Evolutionary conservation across 2,329 filamentous ascomycete genomes (phyloP), one percentile per base, ranked within the genome.

Genomic region (Cyphellophora attinorum): DNA sequence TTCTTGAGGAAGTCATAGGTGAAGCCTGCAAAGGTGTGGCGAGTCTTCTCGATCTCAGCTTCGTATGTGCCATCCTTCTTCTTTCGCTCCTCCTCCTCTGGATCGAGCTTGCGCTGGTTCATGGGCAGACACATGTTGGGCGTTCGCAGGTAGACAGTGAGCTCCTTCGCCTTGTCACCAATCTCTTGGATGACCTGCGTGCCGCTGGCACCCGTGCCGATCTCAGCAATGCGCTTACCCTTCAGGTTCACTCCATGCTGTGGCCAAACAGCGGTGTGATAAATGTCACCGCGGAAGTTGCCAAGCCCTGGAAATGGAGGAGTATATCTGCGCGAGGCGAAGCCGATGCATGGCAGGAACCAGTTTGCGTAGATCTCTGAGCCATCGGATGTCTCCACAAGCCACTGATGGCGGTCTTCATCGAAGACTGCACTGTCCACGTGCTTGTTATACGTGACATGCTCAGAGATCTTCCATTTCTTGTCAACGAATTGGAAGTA

Each of bases 201-300:
- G 4, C 54, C 60, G 0, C 60, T 61, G 5, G 76, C 72, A 2
- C 77, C 77, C 0, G 75, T 80, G 4, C 78, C 77, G 19, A 81
- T 70, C 34, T 81, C 66, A 12, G 68, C 77, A 31, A 74, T 67
- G 11, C 68, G 63, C 51, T 81, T 81, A 29, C 65, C 65, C 30
- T 64, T 63, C 15, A 77, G 64, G 32, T 70, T 61, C n/a, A 79
- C 60, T 3, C 66, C 56, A 3, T 66, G 55, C 19, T 43, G 33
- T 1, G 75, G 74, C 74, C 74, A 78, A 48, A 70, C 70, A 1
- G 71, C 73, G 0, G 71, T 70, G 51, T 79, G 74, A 46, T 74
- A 65, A 6, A 76, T 64, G 12, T 63, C 52, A 11, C 77, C 77
- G 34, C 72, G 63, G 61, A 77, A 81, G 18, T 12, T 74, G 5